These are phyloP conservation scores for Blastobotrys serpentis DNA, from an alignment of 1,139 yeast species.

Conservation along the genomic window DNA sequence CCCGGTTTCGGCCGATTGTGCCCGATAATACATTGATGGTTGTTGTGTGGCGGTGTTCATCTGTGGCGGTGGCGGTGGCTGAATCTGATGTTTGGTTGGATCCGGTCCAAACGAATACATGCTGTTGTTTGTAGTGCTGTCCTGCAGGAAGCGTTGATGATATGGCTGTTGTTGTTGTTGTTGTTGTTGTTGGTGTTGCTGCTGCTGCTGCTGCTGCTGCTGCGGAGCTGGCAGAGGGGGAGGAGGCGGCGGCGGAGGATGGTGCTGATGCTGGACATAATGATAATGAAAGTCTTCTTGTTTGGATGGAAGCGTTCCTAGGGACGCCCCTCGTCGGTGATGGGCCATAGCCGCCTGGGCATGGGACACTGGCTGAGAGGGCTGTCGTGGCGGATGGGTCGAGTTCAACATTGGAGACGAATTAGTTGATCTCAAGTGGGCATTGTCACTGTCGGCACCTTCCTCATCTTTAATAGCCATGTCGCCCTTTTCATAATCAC, in stretches of 20 bases:
- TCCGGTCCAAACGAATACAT: conserved; percentile 7
- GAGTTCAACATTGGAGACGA: conserved; percentile 1
- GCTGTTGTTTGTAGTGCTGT: conserved; percentile 19
- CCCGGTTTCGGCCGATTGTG: conserved; percentile 11
- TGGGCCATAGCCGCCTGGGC: conserved; percentile 9
- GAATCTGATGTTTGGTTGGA: conserved; percentile 16
- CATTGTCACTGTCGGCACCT: conserved; percentile 30
- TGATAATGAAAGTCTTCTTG: conserved; percentile 4
- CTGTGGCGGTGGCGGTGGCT: conserved; percentile 9
- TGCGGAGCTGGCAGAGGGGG: background rate
- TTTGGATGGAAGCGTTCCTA: conserved; percentile 1
- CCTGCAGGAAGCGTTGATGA: conserved; percentile 16
- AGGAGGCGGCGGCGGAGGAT: conserved; percentile 1
- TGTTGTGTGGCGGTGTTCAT: background rate
- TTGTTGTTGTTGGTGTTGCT: conserved; percentile 12
- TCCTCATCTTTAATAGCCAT: conserved; percentile 27
- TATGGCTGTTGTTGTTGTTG: conserved; percentile 25
- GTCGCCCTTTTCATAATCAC: conserved; percentile 28
- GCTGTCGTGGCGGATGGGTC: background rate
- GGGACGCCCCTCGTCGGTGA: conserved; percentile 8
- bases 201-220: background rate
- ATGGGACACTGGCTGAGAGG: conserved; percentile 3
- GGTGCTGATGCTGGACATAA: conserved; percentile 3
- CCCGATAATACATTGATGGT: background rate
- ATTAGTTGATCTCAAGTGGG: conserved; percentile 14